These are phyloP conservation scores for Coemansia erecta DNA, from an alignment of 192 early-diverging fungal species.

Conservation along the genomic window DNA sequence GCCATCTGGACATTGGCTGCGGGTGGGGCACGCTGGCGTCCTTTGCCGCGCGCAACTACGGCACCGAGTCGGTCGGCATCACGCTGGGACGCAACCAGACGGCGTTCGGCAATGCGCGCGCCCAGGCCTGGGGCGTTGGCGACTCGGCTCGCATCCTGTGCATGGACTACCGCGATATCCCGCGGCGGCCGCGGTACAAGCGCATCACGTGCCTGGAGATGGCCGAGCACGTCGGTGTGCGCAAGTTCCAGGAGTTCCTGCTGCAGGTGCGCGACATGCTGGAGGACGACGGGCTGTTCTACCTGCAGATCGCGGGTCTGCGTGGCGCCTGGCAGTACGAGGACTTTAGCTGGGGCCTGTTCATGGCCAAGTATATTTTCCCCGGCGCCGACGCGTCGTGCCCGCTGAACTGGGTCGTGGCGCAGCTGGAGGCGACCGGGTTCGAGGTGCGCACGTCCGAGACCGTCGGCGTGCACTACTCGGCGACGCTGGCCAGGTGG, in stretches of 20 bases:
- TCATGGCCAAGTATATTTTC: slow-evolving; percentile 99
- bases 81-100: slow-evolving; percentile 93
- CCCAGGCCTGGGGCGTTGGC: slow-evolving; percentile 76
- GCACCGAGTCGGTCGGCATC: slow-evolving; percentile 87
- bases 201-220: slow-evolving; percentile 98
- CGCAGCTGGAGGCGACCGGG: slow-evolving; percentile 89
- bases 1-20: slow-evolving; percentile 95
- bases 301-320: slow-evolving; percentile 96
- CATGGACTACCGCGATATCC: slow-evolving; percentile 99
- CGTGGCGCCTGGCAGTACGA: slow-evolving; percentile 79
- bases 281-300: slow-evolving; percentile 97
- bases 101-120: slow-evolving; percentile 81
- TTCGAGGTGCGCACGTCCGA: slow-evolving; percentile 88
- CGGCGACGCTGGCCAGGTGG: slow-evolving; percentile 91
- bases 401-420: slow-evolving; percentile 93
- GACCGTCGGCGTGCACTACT: slow-evolving; percentile 97
- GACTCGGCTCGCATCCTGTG: slow-evolving; percentile 77
- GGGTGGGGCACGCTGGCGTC: slow-evolving; percentile 95
- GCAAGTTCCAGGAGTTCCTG: slow-evolving; percentile 87
- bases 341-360: slow-evolving; percentile 88
- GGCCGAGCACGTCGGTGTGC: slow-evolving; percentile 98
- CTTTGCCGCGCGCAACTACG: slow-evolving; percentile 86
- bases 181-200: slow-evolving; percentile 81
- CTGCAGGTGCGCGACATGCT: slow-evolving; percentile 90
- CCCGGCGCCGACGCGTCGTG: slow-evolving; percentile 96